These are phyloP conservation scores for Ustilago bromivora DNA, from an alignment of 1,284 basidiomycete genomes.

Conservation along the genomic window DNA sequence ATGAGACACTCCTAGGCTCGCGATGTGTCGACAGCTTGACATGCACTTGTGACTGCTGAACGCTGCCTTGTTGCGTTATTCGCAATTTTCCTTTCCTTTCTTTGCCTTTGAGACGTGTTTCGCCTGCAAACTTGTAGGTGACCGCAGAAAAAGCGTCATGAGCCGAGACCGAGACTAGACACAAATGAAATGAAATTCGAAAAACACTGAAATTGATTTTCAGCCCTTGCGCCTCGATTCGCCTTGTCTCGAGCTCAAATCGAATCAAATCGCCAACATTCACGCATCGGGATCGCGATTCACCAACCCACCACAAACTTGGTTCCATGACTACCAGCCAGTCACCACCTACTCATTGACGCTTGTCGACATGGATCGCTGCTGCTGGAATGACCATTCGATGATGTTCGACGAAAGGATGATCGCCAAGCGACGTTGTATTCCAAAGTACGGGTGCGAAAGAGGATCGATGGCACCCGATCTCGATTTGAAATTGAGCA, in stretches of 20 bases:
- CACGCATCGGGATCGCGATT: conserved; percentile 4
- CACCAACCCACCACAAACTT: neutral
- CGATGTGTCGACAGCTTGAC: neutral
- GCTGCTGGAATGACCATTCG: neutral
- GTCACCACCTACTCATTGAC: too few relatives aligned
- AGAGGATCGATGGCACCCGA: neutral
- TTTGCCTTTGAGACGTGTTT: conserved; percentile 1
- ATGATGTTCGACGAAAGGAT: neutral
- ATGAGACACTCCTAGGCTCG: neutral
- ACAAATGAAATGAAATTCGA: conserved; percentile 1
- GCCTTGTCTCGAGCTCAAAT: conserved; percentile 1
- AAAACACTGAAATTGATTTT: neutral
- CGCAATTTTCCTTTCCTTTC: neutral
- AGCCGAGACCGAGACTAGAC: conserved; percentile 4
- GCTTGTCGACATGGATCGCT: neutral
- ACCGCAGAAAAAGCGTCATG: conserved; percentile 9
- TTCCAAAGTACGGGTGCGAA: neutral
- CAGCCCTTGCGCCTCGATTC: neutral
- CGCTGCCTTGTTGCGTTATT: neutral
- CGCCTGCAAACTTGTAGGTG: neutral
- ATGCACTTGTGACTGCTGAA: neutral
- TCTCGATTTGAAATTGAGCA: neutral
- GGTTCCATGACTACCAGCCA: neutral
- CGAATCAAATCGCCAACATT: neutral
- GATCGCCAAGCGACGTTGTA: neutral